Conservation (phyloP, 1,139 yeast species). For the Nadsonia commutata region DNA sequence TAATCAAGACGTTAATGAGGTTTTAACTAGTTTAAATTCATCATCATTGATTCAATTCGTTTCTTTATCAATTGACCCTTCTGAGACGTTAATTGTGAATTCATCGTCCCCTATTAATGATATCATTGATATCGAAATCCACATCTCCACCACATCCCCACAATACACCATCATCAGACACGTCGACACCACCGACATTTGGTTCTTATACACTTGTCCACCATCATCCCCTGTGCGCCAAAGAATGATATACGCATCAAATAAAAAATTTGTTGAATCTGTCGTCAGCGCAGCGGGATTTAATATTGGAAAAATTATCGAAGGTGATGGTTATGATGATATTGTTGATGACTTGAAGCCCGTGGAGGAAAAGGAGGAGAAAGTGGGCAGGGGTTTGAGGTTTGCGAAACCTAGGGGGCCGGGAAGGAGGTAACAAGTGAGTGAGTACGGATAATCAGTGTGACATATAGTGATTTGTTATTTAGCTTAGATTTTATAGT, state of each 20-base stretch:
- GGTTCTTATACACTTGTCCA: neutral
- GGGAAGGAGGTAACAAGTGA: neutral
- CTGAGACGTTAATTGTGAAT: neutral
- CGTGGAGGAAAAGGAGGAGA: no score
- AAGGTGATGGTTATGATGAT: neutral
- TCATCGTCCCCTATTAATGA: neutral
- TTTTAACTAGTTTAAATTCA: no score
- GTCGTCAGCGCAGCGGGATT: neutral
- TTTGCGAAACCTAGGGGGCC: neutral
- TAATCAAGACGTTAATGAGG: no score
- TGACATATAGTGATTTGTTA: no score
- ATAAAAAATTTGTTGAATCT: neutral
- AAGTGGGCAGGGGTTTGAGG: no score
- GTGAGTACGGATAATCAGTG: no score
- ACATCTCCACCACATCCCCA: neutral
- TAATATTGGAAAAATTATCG: neutral
- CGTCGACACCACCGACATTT: neutral
- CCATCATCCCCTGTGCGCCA: neutral
- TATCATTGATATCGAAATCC: neutral
- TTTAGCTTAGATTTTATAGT: no score
- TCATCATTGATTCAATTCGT: no score
- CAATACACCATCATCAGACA: neutral
- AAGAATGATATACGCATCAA: neutral
- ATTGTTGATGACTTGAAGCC: neutral
- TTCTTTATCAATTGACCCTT: no score